A percentile compares a stretch with the other conserved stretches of the same genome.
These are phyloP conservation scores for Suillus spraguei DNA, from an alignment of 768 basidiomycete genomes.

Conservation along the genomic window DNA sequence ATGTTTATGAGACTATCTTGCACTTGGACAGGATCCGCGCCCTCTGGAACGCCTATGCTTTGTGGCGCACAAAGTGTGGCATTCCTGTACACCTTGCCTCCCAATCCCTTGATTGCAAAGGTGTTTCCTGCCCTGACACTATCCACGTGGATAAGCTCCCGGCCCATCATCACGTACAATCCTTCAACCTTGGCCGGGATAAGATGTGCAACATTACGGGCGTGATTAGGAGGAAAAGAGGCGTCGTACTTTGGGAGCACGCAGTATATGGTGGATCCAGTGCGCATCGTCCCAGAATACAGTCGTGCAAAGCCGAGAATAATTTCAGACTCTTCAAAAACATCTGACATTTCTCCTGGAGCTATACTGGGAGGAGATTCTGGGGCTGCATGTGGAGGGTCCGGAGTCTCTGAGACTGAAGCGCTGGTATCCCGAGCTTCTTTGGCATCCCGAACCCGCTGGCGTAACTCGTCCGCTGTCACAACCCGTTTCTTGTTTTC, in stretches of 20 bases:
- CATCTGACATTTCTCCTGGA: background rate
- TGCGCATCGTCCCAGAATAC: conserved; percentile 83
- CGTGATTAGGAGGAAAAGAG: conserved; percentile 61
- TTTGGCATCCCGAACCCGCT: conserved; percentile 58
- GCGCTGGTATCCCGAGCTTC: conserved; percentile 33
- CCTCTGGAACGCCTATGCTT: conserved; percentile 42
- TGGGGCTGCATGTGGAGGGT: conserved; percentile 6
- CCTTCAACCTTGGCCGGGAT: conserved; percentile 64
- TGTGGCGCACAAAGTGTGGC: conserved; percentile 84
- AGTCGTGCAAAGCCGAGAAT: conserved; percentile 92
- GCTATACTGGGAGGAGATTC: conserved; percentile 1
- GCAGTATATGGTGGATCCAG: conserved; percentile 65
- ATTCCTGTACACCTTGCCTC: conserved; percentile 87
- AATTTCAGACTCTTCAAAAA: conserved; percentile 48
- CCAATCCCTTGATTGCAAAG: conserved; percentile 89
- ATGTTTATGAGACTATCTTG: conserved; percentile 75
- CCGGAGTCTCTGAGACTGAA: conserved; percentile 11
- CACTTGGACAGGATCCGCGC: conserved; percentile 34
- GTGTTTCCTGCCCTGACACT: conserved; percentile 90
- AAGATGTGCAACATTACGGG: conserved; percentile 67
- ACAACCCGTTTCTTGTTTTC: conserved; percentile 78
- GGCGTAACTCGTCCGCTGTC: conserved; percentile 84
- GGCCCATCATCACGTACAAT: conserved; percentile 97
- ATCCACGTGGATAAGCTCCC: conserved; percentile 85
- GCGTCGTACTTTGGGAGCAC: conserved; percentile 87